Conservation (phyloP, 768 basidiomycete genomes). For the Mycena metata region DNA sequence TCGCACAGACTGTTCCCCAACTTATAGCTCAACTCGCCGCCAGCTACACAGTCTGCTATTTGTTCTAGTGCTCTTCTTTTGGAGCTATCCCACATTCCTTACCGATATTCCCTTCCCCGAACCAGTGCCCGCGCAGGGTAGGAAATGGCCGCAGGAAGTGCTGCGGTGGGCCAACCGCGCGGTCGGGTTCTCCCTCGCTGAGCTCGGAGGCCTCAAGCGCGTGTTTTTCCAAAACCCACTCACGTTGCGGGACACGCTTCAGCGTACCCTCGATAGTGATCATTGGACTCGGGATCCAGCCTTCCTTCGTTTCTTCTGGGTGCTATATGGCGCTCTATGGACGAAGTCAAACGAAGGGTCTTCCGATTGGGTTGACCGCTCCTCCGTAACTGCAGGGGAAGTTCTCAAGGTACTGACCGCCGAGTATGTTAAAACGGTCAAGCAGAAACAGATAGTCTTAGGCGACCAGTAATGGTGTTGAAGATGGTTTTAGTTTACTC, state of each 20-base stretch:
- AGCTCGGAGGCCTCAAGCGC: neutral
- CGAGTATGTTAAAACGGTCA: neutral
- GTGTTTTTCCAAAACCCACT: neutral
- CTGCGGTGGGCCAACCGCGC: slow-evolving; percentile 24
- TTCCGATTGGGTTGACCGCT: neutral
- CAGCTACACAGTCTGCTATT: slow-evolving; percentile 22
- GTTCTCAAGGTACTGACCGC: neutral
- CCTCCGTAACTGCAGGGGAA: neutral
- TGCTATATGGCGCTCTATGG: slow-evolving; percentile 19
- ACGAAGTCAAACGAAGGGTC: neutral
- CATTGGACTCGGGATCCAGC: slow-evolving; percentile 8
- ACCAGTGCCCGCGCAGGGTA: slow-evolving; percentile 4
- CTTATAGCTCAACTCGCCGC: slow-evolving; percentile 14
- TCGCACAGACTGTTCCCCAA: slow-evolving; percentile 12
- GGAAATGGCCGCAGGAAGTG: slow-evolving; percentile 13
- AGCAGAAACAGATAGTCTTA: neutral
- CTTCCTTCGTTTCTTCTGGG: neutral
- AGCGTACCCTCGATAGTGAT: slow-evolving; percentile 4
- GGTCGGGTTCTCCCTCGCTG: slow-evolving; percentile 7
- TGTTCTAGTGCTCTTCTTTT: slow-evolving; percentile 15
- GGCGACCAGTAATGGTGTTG: neutral
- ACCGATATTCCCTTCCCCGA: slow-evolving; percentile 17
- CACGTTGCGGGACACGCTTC: neutral
- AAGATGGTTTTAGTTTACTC: neutral
- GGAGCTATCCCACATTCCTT: slow-evolving; percentile 11